Base-by-base conservation (phyloP, 176 grass and related monocot genomes). In the Triticum turgidum region DNA sequence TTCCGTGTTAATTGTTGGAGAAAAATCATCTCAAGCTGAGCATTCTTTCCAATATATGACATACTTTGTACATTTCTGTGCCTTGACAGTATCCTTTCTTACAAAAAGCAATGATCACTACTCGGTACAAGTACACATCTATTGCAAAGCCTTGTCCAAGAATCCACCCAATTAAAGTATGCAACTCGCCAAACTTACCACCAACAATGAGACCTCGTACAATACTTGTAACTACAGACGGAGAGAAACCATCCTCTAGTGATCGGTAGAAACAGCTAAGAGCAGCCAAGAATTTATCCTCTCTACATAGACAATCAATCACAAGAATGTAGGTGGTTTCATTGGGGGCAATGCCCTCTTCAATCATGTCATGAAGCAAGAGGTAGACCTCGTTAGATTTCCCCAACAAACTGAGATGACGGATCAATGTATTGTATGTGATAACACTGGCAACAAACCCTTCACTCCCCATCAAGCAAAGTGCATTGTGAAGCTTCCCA, bases 381-480 rank as follows among this genome's bases (percentile, higher is more conserved):
- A 61, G 59, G 68, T 35, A 83, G 15, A 72, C 96, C 49, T 98
- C 84, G 52, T 71, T 62, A 32, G 74, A 20, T 74, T 92, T 90
- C 80, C 93, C 84, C 0, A 66, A 63, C 24, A 81, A 45, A 89
- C 84, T 80, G 41, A 83, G 83, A 86, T 95, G 89, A 47, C 78
- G 93, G 80, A 95, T 95, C 56, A 98, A 68, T 63, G 93, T 92
- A 67, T 93, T 92, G 69, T 95, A 98, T 64, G 82, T 67, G 86
- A 95, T 86, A 52, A 94, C 78, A 72, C 89, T 85, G 12, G 89
- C 84, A 18, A 95, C 84, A 59, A 95, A 98, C 42, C 85, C 91
- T 47, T 79, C 64, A 77, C 86, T 89, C 61, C 81, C 4, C 42
- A 92, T 82, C 76, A 93, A 42, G 74, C 74, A 87, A 72, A 85